These are phyloP conservation scores for Adansonia rubrostipa DNA, from an alignment of 441 rosid genomes.

Conservation along the genomic window DNA sequence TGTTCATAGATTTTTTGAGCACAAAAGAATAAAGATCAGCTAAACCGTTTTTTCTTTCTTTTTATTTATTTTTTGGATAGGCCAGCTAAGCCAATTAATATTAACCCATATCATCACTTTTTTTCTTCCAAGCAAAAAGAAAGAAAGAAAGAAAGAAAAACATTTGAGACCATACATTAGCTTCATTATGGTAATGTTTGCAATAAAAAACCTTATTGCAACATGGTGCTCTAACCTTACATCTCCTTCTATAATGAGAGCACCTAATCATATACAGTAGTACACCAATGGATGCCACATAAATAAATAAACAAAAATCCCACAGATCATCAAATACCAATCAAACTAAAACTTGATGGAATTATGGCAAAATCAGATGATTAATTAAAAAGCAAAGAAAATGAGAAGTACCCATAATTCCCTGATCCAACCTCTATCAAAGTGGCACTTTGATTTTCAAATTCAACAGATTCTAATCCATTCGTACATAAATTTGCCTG, in stretches of 20 bases:
- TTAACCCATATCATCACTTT: neutral
- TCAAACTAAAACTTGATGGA: neutral
- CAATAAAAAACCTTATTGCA: constrained; percentile 78
- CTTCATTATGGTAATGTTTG: constrained; percentile 88
- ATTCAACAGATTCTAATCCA: constrained; percentile 19
- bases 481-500: constrained; percentile 31
- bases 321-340: neutral
- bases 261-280: constrained; percentile 44
- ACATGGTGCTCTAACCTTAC: constrained; percentile 80
- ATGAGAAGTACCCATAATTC: constrained; percentile 59
- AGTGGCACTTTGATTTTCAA: constrained; percentile 22
- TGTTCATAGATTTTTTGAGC: constrained; percentile 25
- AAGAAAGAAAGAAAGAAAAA: neutral
- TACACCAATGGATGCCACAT: too few species aligned
- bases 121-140: neutral
- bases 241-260: constrained; percentile 74
- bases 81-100: neutral
- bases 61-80: too few species aligned
- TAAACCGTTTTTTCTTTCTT: too few species aligned
- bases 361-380: neutral
- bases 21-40: neutral
- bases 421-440: constrained; percentile 54
- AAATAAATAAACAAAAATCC: neutral
- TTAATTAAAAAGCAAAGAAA: neutral
- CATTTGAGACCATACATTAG: constrained; percentile 39